phyloP scores from a whole-genome alignment of 1,284 basidiomycete genomes.

The Chalciporus sp. region DNA sequence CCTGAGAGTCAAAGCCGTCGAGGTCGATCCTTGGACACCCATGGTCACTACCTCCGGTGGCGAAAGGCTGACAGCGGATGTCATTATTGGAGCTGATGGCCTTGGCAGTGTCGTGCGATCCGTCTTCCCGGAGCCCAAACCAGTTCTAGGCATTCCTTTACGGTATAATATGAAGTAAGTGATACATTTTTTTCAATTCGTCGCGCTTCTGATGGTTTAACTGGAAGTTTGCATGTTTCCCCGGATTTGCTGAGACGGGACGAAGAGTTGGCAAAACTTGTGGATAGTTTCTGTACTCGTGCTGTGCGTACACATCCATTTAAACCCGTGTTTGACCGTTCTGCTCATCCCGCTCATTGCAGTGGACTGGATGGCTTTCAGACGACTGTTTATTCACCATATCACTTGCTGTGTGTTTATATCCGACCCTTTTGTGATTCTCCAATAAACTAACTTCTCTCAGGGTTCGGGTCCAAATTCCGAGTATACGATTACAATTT shows the following conservation, averaged over 20 bases:
- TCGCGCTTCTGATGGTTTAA: not conserved
- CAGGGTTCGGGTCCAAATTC: slow-evolving; percentile 31
- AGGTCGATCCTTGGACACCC: slow-evolving; percentile 42
- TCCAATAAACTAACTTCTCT: not conserved
- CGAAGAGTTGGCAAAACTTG: slow-evolving; percentile 37
- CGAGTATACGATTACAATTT: slow-evolving; percentile 35
- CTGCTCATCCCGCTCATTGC: not conserved
- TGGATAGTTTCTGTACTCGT: slow-evolving; percentile 28
- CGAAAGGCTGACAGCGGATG: slow-evolving; percentile 43
- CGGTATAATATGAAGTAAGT: slow-evolving; percentile 45
- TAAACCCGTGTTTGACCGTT: too few relatives aligned
- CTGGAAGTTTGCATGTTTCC: slow-evolving; percentile 34
- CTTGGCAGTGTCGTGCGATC: slow-evolving; percentile 54
- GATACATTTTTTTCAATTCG: too few relatives aligned
- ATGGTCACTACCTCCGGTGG: slow-evolving; percentile 44
- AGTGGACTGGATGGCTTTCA: slow-evolving; percentile 28
- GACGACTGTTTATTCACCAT: slow-evolving; percentile 23
- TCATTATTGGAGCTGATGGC: slow-evolving; percentile 60
- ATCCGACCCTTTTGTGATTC: too few relatives aligned
- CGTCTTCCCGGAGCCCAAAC: slow-evolving; percentile 31
- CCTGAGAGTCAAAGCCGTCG: slow-evolving; percentile 47
- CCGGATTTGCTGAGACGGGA: slow-evolving; percentile 37
- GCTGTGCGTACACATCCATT: slow-evolving; percentile 33
- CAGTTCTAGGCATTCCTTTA: slow-evolving; percentile 41
- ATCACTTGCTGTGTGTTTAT: slow-evolving; percentile 18